Conservation (phyloP, 2,329 filamentous ascomycete genomes). For the Aspergillus pseudoviridinutans region DNA sequence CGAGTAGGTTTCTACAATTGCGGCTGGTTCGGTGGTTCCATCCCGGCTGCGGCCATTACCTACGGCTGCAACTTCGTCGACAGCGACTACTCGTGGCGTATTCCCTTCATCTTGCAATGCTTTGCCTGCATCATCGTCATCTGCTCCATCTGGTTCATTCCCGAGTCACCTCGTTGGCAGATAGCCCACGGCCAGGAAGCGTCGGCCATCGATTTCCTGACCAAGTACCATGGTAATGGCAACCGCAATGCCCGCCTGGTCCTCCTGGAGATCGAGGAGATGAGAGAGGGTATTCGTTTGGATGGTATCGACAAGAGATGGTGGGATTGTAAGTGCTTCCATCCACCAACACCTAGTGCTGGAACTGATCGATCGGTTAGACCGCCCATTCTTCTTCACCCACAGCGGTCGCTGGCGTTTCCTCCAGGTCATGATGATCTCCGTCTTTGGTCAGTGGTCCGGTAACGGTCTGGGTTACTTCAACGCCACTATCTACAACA, state of each 20-base stretch:
- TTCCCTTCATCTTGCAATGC: conserved; percentile 65
- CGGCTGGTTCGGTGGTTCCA: conserved; percentile 51
- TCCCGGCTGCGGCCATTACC: conserved; percentile 49
- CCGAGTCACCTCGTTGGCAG: conserved; percentile 36
- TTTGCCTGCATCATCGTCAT: conserved; percentile 57
- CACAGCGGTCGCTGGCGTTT: conserved; percentile 49
- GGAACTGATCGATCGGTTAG: conserved; percentile 14
- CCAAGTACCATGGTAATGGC: conserved; percentile 26
- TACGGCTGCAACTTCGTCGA: conserved; percentile 46
- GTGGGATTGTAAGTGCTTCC: conserved; percentile 42
- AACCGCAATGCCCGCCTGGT: conserved; percentile 22
- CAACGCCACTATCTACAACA: conserved; percentile 46
- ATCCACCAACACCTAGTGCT: not conserved
- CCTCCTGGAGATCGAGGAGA: conserved; percentile 25
- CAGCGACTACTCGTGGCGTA: conserved; percentile 54
- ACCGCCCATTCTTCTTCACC: conserved; percentile 43
- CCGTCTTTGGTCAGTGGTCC: conserved; percentile 50
- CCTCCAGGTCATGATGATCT: conserved; percentile 49
- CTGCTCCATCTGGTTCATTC: conserved; percentile 58
- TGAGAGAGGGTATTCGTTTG: conserved; percentile 37
- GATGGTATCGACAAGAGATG: conserved; percentile 48
- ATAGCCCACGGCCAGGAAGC: conserved; percentile 20
- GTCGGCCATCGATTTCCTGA: conserved; percentile 19
- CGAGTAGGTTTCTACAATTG: conserved; percentile 48
- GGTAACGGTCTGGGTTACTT: conserved; percentile 52